phyloP scores from a whole-genome alignment of 2,329 filamentous ascomycete genomes.

The Clonostachys sp. region DNA sequence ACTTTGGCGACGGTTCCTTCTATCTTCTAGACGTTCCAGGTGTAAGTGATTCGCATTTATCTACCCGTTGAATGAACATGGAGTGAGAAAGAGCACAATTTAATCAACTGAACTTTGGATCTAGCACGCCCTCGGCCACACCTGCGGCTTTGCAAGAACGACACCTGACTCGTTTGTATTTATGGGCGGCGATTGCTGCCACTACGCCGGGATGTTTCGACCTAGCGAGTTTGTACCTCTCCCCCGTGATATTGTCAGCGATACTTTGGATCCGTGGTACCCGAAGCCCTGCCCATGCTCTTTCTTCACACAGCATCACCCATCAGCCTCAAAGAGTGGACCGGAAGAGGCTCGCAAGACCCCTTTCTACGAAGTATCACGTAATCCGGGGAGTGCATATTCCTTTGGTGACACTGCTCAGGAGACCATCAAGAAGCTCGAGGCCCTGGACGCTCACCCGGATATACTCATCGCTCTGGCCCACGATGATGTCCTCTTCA shows the following conservation, averaged over 20 bases:
- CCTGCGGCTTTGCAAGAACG: constrained; percentile 33
- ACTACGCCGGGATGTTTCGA: constrained; percentile 28
- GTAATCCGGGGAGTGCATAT: too few relatives aligned
- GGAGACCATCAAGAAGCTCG: constrained; percentile 3
- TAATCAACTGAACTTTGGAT: too few relatives aligned
- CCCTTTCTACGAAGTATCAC: too few relatives aligned
- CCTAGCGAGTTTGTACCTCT: constrained; percentile 24
- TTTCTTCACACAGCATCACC: too few relatives aligned
- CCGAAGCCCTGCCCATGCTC: too few relatives aligned
- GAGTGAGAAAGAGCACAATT: too few relatives aligned
- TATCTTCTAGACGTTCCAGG: constrained; percentile 34
- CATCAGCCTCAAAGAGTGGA: too few relatives aligned
- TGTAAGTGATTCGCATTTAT: too few relatives aligned
- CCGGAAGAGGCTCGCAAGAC: too few relatives aligned
- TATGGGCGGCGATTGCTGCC: constrained; percentile 35
- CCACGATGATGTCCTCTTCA: constrained; percentile 12
- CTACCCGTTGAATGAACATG: too few relatives aligned
- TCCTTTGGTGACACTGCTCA: too few relatives aligned
- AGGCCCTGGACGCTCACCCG: constrained; percentile 11
- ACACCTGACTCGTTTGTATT: constrained; percentile 31
- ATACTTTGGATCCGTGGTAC: too few relatives aligned
- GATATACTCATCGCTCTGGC: constrained; percentile 15
- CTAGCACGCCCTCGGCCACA: constrained; percentile 32
- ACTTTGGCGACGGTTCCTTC: constrained; percentile 34
- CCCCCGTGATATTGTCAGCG: constrained; percentile 21